Evolutionary conservation across 768 basidiomycete genomes (phyloP).

Genomic region (Mycena rosella): DNA sequence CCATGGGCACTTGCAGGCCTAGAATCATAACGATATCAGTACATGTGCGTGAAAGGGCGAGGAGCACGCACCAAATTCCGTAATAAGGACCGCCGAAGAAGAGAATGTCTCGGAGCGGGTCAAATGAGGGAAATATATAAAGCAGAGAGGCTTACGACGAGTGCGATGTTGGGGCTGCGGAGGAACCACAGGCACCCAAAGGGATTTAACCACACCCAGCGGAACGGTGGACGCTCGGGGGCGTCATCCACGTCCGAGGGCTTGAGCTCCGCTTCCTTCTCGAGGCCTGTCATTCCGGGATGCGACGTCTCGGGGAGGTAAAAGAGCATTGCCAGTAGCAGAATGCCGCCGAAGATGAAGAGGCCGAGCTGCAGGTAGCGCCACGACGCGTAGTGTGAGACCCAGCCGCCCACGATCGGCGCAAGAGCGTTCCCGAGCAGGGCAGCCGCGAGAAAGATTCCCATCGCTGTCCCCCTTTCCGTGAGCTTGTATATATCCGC

Average conservation of each 20-base stretch:
- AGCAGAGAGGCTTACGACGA: slow-evolving; percentile 57
- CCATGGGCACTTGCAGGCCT: slow-evolving; percentile 71
- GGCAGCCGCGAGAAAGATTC: slow-evolving; percentile 56
- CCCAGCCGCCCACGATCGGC: slow-evolving; percentile 72
- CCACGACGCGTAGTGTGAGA: slow-evolving; percentile 74
- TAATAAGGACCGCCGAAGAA: slow-evolving; percentile 45
- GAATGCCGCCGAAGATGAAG: slow-evolving; percentile 53
- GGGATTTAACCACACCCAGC: slow-evolving; percentile 69
- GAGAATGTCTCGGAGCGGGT: slow-evolving; percentile 44
- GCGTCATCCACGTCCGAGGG: slow-evolving; percentile 3
- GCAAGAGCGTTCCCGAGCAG: slow-evolving; percentile 74
- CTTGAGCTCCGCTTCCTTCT: slow-evolving; percentile 50
- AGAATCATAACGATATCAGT: slow-evolving; percentile 42
- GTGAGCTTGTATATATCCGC: slow-evolving; percentile 78
- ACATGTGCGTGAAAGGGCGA: slow-evolving; percentile 28
- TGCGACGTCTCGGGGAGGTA: slow-evolving; percentile 79
- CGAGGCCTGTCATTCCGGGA: slow-evolving; percentile 68
- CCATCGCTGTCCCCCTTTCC: slow-evolving; percentile 62
- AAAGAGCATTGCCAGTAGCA: slow-evolving; percentile 54
- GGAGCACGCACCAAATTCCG: slow-evolving; percentile 57
- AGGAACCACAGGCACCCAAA: slow-evolving; percentile 63
- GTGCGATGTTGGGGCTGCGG: slow-evolving; percentile 69
- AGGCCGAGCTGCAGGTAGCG: slow-evolving; percentile 66
- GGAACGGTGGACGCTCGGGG: slow-evolving; percentile 8
- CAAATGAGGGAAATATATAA: neutral